A percentile compares a stretch with the other conserved stretches of the same genome.
These are phyloP conservation scores for Suillus placidus DNA, from an alignment of 768 basidiomycete species.

Conservation along the genomic window DNA sequence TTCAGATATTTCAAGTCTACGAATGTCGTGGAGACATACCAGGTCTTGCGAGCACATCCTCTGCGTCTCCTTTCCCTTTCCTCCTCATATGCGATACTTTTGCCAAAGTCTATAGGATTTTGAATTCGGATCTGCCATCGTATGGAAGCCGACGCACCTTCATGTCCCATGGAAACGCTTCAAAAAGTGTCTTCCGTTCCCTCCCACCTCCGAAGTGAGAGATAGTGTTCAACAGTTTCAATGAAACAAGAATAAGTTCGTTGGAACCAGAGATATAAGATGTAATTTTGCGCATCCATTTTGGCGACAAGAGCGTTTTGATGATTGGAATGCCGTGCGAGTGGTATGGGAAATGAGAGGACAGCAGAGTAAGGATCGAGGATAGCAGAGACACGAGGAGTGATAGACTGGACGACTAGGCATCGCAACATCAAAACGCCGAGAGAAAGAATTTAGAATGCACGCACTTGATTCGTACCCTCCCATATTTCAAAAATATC, in stretches of 20 bases:
- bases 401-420: slow-evolving; percentile 45
- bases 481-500: slow-evolving; percentile 72
- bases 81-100: slow-evolving; percentile 74
- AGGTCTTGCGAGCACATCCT: slow-evolving; percentile 50
- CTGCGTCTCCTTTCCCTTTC: slow-evolving; percentile 48
- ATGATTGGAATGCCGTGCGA: slow-evolving; percentile 62
- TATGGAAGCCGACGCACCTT: slow-evolving; percentile 49
- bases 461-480: slow-evolving; percentile 48
- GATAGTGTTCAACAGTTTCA: slow-evolving; percentile 66
- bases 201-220: slow-evolving; percentile 66
- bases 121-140: background rate
- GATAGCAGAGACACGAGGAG: slow-evolving; percentile 57
- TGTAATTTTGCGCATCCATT: slow-evolving; percentile 59
- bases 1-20: slow-evolving; percentile 4
- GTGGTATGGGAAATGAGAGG: slow-evolving; percentile 72
- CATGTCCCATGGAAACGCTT: slow-evolving; percentile 77
- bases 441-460: background rate
- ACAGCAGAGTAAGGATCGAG: slow-evolving; percentile 61
- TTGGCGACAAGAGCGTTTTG: slow-evolving; percentile 57
- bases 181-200: slow-evolving; percentile 63
- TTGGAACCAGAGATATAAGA: slow-evolving; percentile 62
- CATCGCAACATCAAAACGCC: background rate
- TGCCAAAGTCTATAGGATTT: slow-evolving; percentile 52
- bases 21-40: slow-evolving; percentile 41
- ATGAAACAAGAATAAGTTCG: slow-evolving; percentile 64